Percentiles rank a stretch among this genome's conserved stretches.
Evolutionary conservation across 345 rosid species (phyloP).

Genomic region (Eucalyptus cladocalyx): DNA sequence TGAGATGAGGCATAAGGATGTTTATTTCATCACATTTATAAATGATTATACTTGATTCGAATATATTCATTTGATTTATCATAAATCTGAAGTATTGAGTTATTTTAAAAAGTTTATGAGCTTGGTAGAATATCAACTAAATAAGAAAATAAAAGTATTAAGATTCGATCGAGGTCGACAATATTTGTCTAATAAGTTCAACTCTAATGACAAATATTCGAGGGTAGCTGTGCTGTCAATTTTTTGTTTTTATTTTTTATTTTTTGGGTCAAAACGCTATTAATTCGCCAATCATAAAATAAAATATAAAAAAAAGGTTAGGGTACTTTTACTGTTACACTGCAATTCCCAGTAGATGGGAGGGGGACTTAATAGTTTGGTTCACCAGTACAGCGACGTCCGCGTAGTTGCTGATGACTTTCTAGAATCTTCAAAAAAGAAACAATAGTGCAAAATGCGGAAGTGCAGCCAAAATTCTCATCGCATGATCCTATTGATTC

Average conservation of each 20-base stretch:
- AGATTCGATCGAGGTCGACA: rapidly evolving
- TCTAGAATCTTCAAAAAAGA: not conserved
- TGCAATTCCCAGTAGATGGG: not conserved
- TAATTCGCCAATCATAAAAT: not conserved
- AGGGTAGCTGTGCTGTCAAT: too few relatives aligned
- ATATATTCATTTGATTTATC: too few relatives aligned
- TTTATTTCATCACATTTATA: too few relatives aligned
- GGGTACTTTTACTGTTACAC: not conserved
- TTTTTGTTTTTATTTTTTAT: too few relatives aligned
- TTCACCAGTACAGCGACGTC: too few relatives aligned
- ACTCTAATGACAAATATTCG: too few relatives aligned
- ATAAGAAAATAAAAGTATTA: too few relatives aligned
- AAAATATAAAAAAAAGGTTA: not conserved
- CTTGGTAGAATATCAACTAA: too few relatives aligned
- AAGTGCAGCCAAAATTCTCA: not conserved
- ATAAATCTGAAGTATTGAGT: too few relatives aligned
- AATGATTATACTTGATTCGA: rapidly evolving
- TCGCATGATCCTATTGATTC: not conserved
- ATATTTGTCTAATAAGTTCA: rapidly evolving
- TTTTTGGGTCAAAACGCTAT: too few relatives aligned
- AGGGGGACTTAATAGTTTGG: not conserved
- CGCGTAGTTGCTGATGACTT: not conserved
- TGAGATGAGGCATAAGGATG: too few relatives aligned
- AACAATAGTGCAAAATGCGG: not conserved
- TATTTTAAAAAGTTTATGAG: too few relatives aligned